Evolutionary conservation across 2,329 filamentous ascomycete species (phyloP).

Genomic region (Rhynchosporium graminicola): DNA sequence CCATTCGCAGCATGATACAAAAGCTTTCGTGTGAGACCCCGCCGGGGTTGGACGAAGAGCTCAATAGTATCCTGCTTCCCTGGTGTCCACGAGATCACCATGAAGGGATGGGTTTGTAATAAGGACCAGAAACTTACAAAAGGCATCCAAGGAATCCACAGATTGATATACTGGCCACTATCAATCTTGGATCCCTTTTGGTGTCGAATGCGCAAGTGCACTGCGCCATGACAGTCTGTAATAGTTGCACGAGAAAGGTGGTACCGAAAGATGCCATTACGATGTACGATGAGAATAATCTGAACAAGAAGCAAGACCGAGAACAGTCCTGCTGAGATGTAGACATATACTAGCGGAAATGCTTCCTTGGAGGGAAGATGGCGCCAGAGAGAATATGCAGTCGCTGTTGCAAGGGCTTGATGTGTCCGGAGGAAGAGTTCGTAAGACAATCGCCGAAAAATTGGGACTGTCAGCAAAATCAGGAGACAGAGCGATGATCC

Average conservation of each 20-base stretch:
- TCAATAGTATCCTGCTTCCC: background rate
- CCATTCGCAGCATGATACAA: background rate
- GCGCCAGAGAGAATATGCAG: background rate
- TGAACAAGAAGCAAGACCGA: background rate
- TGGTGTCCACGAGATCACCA: background rate
- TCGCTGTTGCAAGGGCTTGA: background rate
- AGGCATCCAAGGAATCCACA: background rate
- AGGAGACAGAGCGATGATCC: background rate
- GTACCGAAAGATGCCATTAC: background rate
- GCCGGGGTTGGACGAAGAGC: conserved; percentile 1
- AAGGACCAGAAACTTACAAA: conserved; percentile 1
- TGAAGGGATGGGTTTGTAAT: background rate
- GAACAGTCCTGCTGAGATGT: background rate
- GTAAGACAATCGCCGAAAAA: conserved; percentile 1
- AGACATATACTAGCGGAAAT: background rate
- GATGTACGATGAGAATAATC: background rate
- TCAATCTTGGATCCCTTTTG: background rate
- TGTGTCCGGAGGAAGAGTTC: background rate
- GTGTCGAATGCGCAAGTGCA: background rate
- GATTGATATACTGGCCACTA: background rate
- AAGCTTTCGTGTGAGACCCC: conserved; percentile 1
- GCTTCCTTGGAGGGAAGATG: background rate
- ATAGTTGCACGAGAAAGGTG: background rate
- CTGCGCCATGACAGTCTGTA: background rate
- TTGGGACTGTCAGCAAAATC: background rate